These are phyloP conservation scores for Colletotrichum sp. DNA, from an alignment of 2,329 filamentous ascomycete genomes.

Conservation along the genomic window DNA sequence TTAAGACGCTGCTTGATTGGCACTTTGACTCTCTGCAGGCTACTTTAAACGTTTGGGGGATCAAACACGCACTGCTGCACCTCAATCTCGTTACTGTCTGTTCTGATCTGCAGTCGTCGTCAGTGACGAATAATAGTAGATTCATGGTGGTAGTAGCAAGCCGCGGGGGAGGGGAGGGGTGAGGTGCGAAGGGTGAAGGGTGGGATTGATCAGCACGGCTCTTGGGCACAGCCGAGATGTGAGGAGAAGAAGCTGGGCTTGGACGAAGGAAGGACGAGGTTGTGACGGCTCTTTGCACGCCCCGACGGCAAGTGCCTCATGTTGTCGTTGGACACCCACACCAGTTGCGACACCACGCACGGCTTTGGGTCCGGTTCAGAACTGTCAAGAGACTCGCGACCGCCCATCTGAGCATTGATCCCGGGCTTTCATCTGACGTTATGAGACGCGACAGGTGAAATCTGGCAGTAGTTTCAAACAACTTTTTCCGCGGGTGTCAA, in stretches of 20 bases:
- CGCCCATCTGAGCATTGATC: not conserved
- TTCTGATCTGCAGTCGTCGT: not conserved
- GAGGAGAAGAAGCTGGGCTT: not conserved
- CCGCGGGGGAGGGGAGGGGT: not conserved
- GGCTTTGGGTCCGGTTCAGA: not conserved
- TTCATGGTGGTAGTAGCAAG: not conserved
- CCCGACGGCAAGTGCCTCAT: conserved; percentile 4
- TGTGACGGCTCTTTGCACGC: not conserved
- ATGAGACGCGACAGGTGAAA: not conserved
- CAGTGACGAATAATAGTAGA: not conserved
- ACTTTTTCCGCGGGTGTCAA: not conserved
- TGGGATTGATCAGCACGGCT: conserved; percentile 14
- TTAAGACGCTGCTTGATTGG: not conserved
- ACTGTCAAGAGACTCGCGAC: not conserved
- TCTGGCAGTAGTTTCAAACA: conserved; percentile 7
- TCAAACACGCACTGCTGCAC: not conserved
- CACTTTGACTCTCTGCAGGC: not conserved
- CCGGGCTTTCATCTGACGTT: conserved; percentile 4
- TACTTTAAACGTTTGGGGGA: not conserved
- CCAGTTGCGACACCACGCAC: not conserved
- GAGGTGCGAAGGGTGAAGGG: not conserved
- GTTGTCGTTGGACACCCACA: not conserved
- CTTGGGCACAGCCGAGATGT: conserved; percentile 1
- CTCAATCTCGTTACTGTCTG: not conserved
- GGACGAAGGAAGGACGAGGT: not conserved